Percentiles rank a stretch among this genome's conserved stretches.
phyloP scores from a whole-genome alignment of 176 grass and related monocot species.

The Avena eriantha region DNA sequence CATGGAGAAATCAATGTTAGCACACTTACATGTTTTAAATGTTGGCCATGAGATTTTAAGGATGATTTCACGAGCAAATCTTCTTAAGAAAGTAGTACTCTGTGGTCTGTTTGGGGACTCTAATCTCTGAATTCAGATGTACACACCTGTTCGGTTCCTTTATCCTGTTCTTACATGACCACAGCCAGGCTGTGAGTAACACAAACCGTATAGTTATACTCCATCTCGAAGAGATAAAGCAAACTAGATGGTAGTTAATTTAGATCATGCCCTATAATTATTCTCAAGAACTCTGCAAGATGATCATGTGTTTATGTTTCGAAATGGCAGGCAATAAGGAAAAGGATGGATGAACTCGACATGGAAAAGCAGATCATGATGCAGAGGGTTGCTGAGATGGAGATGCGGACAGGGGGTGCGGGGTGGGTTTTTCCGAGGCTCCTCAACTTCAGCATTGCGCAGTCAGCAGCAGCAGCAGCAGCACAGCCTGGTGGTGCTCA shows the following conservation, averaged over 20 bases:
- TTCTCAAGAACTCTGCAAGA: background rate
- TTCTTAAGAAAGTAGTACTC: background rate
- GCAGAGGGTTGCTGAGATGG: slow-evolving; percentile 69
- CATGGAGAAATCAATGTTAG: background rate
- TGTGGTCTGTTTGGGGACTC: background rate
- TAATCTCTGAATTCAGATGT: background rate
- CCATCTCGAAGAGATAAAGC: background rate
- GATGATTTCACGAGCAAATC: slow-evolving; percentile 13
- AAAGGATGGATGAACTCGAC: slow-evolving; percentile 61
- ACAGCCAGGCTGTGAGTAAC: background rate
- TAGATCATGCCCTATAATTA: background rate
- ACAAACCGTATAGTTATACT: slow-evolving; percentile 10
- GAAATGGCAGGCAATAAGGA: slow-evolving; percentile 64
- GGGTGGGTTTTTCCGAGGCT: slow-evolving; percentile 43
- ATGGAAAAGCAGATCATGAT: slow-evolving; percentile 58
- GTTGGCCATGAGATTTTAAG: background rate
- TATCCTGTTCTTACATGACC: background rate
- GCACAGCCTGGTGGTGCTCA: slow-evolving; percentile 21
- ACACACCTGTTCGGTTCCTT: background rate
- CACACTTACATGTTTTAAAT: slow-evolving; percentile 1
- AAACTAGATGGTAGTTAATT: background rate
- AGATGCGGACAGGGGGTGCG: slow-evolving; percentile 40
- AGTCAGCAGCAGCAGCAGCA: slow-evolving; percentile 28
- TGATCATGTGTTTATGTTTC: background rate
- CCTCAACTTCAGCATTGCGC: slow-evolving; percentile 36